Base-by-base conservation (phyloP, 1,284 basidiomycete genomes). In the Cutaneotrichosporon daszewskae region DNA sequence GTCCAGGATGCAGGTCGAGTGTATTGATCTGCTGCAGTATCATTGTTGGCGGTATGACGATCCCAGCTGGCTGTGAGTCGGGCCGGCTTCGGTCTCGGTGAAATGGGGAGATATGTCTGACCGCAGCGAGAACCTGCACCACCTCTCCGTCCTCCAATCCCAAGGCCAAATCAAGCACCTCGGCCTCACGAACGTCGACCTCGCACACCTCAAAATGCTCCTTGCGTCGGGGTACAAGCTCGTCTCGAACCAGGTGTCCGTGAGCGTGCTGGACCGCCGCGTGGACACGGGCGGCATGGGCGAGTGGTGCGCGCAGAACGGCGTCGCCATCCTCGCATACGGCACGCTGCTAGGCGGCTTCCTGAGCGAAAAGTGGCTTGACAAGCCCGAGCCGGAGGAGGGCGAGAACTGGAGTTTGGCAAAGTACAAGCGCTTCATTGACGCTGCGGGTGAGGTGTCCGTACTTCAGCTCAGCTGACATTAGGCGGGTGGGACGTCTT, bases 401-500 rank as follows among this genome's bases (percentile, higher is more conserved):
- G 39, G 45, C 10, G 37, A 23, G 1, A 52, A 47, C 40, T 36
- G 39, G 33, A 34, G 36, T 12, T 32, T 53, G 22, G 26, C 13
- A 10, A 53, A 51, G 38, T 54, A 54, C 32, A 51, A 52, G 43
- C 45, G 53, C 11, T 49, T 46, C 31, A 51, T 56, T 12, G 48
- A 51, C 35, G 37, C 22, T 20, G 47, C 53, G 20, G 53, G 53
- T 55, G 38, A 40, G 54, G n/a, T n/a, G n/a, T n/a, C n/a, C n/a
- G n/a, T n/a, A n/a, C n/a, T 19, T 33, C 18, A 19, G 12, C 11
- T 33, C 4, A 3, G 33, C 26, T 43, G 17, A 43, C 22, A 3
- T 3, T 38, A 45, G 51, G 54, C 17, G 54, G 56, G 2, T 58
- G 55, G 55, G 23, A 26, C 2, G 19, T 28, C 3, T 58, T 53